Evolutionary conservation across 1,284 basidiomycete genomes (phyloP).

Genomic region (Pterulicium gracile): DNA sequence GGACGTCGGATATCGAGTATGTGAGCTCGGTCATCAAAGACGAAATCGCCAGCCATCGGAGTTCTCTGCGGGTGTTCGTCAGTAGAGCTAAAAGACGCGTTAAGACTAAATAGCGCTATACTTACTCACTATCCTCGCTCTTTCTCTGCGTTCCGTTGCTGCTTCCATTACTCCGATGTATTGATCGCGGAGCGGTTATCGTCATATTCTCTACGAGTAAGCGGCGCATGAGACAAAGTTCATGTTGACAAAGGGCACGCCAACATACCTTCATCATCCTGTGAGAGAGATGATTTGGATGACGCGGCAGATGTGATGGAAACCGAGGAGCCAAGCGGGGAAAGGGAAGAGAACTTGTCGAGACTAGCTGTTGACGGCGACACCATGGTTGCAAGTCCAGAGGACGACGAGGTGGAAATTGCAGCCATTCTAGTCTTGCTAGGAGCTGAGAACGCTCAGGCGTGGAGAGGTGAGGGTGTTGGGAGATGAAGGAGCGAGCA

Average conservation of each 20-base stretch:
- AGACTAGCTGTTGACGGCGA: slow-evolving; percentile 26
- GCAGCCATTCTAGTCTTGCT: no score
- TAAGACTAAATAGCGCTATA: slow-evolving; percentile 12
- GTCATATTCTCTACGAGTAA: slow-evolving; percentile 52
- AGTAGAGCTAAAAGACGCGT: slow-evolving; percentile 9
- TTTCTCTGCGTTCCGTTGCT: slow-evolving; percentile 34
- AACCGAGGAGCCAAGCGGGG: slow-evolving; percentile 26
- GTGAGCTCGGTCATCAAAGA: slow-evolving; percentile 76
- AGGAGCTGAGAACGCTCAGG: no score
- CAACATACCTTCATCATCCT: slow-evolving; percentile 47
- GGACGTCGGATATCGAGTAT: slow-evolving; percentile 74
- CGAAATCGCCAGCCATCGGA: slow-evolving; percentile 66
- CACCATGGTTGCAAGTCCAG: slow-evolving; percentile 25
- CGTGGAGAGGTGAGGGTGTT: no score
- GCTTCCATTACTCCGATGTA: slow-evolving; percentile 33
- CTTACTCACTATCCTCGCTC: slow-evolving; percentile 45
- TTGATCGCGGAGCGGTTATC: slow-evolving; percentile 40
- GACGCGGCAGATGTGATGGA: slow-evolving; percentile 34
- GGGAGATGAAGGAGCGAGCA: no score
- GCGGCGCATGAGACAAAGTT: slow-evolving; percentile 11
- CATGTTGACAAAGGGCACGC: slow-evolving; percentile 12
- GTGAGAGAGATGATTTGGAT: slow-evolving; percentile 39
- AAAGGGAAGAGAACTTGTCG: slow-evolving; percentile 25
- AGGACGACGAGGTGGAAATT: slow-evolving; percentile 29
- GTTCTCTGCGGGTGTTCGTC: slow-evolving; percentile 34